These are phyloP conservation scores for Talaromyces sp. DNA, from an alignment of 2,329 filamentous ascomycete species.

Conservation along the genomic window DNA sequence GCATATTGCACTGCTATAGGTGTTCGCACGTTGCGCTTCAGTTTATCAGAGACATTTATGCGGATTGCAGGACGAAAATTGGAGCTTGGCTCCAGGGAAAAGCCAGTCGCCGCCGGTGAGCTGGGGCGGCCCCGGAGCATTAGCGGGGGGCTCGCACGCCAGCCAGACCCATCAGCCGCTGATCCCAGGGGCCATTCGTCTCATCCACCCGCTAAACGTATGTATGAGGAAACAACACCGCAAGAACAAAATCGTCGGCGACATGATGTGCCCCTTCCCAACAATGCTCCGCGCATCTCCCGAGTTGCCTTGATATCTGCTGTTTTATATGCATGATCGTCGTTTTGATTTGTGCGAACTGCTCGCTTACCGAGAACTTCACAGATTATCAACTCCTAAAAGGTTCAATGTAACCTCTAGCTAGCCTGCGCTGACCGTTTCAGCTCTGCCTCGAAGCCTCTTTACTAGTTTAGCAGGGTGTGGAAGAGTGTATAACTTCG, in stretches of 20 bases:
- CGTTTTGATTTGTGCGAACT: not conserved
- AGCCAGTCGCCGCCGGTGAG: not conserved
- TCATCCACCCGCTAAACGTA: not conserved
- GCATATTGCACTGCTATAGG: not conserved
- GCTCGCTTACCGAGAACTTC: too few relatives aligned
- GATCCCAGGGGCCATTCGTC: not conserved
- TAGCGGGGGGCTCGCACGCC: too few relatives aligned
- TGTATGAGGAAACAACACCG: too few relatives aligned
- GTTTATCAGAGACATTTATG: not conserved
- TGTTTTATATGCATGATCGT: not conserved
- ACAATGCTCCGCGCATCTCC: not conserved
- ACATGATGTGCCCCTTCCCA: too few relatives aligned
- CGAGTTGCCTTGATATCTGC: not conserved
- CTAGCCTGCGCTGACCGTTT: not conserved
- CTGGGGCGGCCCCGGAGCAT: too few relatives aligned
- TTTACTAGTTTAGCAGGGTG: not conserved
- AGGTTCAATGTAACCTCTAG: not conserved
- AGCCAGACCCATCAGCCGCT: not conserved
- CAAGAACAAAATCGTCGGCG: too few relatives aligned
- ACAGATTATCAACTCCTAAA: not conserved
- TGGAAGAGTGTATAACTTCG: not conserved
- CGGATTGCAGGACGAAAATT: not conserved
- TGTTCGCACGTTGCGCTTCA: not conserved
- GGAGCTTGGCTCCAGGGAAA: not conserved
- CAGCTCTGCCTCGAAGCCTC: not conserved